Percentiles rank a stretch among this genome's conserved stretches.
These are phyloP conservation scores for Penicillium angulare DNA, from an alignment of 495 filamentous ascomycete species.

Conservation along the genomic window DNA sequence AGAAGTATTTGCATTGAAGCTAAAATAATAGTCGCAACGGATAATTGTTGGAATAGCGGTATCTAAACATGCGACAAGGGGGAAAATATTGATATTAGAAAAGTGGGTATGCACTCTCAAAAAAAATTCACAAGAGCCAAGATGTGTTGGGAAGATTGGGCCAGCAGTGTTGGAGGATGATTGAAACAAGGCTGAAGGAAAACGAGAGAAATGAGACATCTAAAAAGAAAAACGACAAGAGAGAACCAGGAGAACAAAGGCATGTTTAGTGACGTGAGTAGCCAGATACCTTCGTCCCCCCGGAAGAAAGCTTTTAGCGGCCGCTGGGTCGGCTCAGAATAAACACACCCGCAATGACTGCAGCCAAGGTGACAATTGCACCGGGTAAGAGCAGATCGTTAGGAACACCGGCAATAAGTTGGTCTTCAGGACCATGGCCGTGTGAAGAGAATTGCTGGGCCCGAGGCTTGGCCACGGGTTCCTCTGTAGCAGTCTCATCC, in stretches of 20 bases:
- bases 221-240: constrained; percentile 7
- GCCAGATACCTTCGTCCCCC: background rate
- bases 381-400: constrained; percentile 94
- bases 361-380: constrained; percentile 90
- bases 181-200: constrained; percentile 15
- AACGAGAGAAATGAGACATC: constrained; percentile 12
- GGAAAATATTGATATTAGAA: constrained; percentile 31
- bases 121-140: constrained; percentile 8
- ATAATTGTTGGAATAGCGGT: constrained; percentile 30
- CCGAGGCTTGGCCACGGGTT: constrained; percentile 46
- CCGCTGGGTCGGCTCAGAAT: constrained; percentile 75
- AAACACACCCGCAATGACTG: constrained; percentile 92
- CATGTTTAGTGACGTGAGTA: background rate
- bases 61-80: constrained; percentile 24
- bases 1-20: constrained; percentile 32
- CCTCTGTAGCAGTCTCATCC: constrained; percentile 53
- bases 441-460: constrained; percentile 16
- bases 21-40: constrained; percentile 22
- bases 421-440: constrained; percentile 51
- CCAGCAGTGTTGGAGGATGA: constrained; percentile 11
- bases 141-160: constrained; percentile 11
- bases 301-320: constrained; percentile 44
- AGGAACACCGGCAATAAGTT: constrained; percentile 85
- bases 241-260: background rate
- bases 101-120: constrained; percentile 23